Percentiles rank a stretch among this genome's conserved stretches.
Conservation (phyloP, 139 green algal species). For the Chlorella sp. region DNA sequence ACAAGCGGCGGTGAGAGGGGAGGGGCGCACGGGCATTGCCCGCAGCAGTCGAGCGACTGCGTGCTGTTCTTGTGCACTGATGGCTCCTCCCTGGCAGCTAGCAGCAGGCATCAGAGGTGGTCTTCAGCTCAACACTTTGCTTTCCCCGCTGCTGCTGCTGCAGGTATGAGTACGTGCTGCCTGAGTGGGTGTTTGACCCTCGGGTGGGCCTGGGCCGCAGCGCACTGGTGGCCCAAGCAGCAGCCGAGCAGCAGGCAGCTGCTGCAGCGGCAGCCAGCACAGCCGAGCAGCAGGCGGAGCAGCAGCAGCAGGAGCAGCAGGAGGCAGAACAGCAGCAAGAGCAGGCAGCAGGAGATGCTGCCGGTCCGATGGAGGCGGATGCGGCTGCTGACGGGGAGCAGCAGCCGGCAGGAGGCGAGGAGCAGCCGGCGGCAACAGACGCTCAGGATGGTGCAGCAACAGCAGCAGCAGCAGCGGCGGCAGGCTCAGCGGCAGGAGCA, state of each 20-base stretch:
- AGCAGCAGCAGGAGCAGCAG: not conserved
- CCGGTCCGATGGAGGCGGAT: not conserved
- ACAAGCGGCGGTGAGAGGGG: constrained; percentile 60
- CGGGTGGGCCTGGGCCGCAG: not conserved
- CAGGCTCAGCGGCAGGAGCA: not conserved
- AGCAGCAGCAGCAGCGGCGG: not conserved
- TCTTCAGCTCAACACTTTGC: too few species aligned
- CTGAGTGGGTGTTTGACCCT: constrained; percentile 86
- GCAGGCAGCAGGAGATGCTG: not conserved
- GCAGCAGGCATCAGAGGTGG: too few species aligned
- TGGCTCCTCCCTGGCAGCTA: too few species aligned
- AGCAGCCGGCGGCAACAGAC: not conserved
- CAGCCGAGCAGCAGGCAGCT: not conserved
- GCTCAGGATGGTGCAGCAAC: not conserved
- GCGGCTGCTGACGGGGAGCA: not conserved
- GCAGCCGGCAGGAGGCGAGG: not conserved
- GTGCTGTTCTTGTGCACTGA: too few species aligned
- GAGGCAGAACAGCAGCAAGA: not conserved
- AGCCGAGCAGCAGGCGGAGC: not conserved
- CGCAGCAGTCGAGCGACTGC: too few species aligned
- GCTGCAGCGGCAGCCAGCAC: not conserved
- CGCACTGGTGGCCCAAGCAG: not conserved
- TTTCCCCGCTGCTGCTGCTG: not conserved
- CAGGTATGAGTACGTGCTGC: constrained; percentile 97
- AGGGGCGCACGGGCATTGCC: too few species aligned